A percentile compares a stretch with the other conserved stretches of the same genome.
phyloP scores from a whole-genome alignment of 129 eudicot genomes.

The Mikania micrantha region DNA sequence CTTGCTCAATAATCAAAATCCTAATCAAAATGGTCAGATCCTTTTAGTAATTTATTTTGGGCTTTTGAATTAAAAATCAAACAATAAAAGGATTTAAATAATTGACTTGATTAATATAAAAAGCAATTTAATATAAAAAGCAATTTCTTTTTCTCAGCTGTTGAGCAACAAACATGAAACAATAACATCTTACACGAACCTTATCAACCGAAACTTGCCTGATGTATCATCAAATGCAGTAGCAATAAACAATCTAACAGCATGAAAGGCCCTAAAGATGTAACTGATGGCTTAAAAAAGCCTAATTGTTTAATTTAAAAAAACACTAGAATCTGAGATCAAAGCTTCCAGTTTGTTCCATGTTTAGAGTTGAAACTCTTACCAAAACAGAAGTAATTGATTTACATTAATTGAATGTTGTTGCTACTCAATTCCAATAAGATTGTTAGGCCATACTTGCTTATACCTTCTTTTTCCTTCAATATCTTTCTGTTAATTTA shows the following conservation, averaged over 20 bases:
- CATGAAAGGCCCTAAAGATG: conserved; percentile 77
- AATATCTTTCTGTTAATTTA: neutral
- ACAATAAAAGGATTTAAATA: no score
- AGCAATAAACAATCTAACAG: conserved; percentile 60
- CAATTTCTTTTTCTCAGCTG: conserved; percentile 45
- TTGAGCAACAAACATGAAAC: conserved; percentile 71
- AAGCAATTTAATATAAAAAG: no score
- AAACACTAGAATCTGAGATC: conserved; percentile 41
- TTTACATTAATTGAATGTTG: conserved; percentile 56
- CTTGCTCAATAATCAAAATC: no score
- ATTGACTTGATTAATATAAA: no score
- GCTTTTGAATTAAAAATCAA: no score
- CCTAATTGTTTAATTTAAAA: conserved; percentile 71
- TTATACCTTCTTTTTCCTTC: neutral
- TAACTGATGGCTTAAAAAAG: conserved; percentile 70
- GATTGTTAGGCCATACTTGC: conserved; percentile 57
- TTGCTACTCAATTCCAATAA: conserved; percentile 85
- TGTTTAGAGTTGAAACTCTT: conserved; percentile 71
- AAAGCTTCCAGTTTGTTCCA: conserved; percentile 48
- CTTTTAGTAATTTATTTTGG: no score
- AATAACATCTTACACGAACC: conserved; percentile 39
- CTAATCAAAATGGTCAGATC: no score
- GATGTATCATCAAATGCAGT: conserved; percentile 76
- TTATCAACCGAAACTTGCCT: conserved; percentile 56
- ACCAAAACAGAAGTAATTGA: conserved; percentile 65